Percentiles rank a stretch among this genome's conserved stretches.
Evolutionary conservation across 768 basidiomycete species (phyloP).

Genomic region (Leccinum disarticulatum): DNA sequence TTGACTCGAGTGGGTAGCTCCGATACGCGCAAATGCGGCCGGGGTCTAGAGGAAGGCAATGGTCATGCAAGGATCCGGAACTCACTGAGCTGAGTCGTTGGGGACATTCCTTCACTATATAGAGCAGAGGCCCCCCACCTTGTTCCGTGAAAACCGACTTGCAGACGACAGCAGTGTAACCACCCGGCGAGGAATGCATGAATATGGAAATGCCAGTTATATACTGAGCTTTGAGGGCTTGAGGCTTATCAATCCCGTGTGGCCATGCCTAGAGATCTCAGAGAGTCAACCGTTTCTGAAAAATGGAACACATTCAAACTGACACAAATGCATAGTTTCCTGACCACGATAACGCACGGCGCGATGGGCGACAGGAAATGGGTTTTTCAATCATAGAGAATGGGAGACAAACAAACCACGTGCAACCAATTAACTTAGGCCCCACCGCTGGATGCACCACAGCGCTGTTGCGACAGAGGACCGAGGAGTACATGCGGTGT

Average conservation of each 20-base stretch:
- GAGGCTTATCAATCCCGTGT: background rate
- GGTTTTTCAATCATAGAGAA: background rate
- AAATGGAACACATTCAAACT: background rate
- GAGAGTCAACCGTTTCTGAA: background rate
- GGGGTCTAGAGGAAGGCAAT: background rate
- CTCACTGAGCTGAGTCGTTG: constrained; percentile 6
- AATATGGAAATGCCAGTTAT: constrained; percentile 5
- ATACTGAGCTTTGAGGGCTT: background rate
- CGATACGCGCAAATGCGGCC: background rate
- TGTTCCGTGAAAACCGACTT: constrained; percentile 3
- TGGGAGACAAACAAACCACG: background rate
- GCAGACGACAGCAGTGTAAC: background rate
- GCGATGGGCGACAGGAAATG: background rate
- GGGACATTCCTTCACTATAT: constrained; percentile 8
- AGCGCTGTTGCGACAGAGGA: too few relatives aligned
- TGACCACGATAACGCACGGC: background rate
- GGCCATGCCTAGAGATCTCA: constrained; percentile 5
- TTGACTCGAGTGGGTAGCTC: constrained; percentile 1
- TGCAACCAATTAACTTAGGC: background rate
- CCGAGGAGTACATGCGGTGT: too few relatives aligned
- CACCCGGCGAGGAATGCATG: background rate
- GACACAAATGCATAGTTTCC: background rate
- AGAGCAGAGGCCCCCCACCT: background rate
- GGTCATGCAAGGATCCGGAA: constrained; percentile 12
- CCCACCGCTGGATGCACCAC: too few relatives aligned